These are phyloP conservation scores for Acrodontium crateriforme DNA, from an alignment of 2,329 filamentous ascomycete genomes.

Conservation along the genomic window DNA sequence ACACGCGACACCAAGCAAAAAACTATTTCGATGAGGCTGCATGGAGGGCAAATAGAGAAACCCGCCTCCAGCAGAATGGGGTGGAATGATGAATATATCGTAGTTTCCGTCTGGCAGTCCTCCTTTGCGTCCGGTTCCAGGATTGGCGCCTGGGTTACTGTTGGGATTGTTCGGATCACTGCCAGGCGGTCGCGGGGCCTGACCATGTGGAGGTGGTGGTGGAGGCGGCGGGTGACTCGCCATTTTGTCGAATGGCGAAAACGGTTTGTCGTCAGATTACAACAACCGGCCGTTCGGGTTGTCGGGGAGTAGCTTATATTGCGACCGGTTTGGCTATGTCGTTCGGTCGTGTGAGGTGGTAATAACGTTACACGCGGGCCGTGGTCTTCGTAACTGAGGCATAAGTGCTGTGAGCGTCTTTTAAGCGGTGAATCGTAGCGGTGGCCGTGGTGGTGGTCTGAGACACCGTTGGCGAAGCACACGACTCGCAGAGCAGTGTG, in stretches of 20 bases:
- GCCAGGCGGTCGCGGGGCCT: constrained; percentile 31
- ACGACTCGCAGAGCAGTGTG: too few species aligned
- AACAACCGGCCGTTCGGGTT: background rate
- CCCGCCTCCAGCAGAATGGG: constrained; percentile 74
- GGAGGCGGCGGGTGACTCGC: background rate
- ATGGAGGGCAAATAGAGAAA: constrained; percentile 92
- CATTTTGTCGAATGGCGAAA: background rate
- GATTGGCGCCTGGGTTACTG: constrained; percentile 72
- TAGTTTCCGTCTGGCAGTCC: constrained; percentile 81
- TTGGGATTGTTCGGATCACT: too few species aligned
- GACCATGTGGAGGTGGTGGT: constrained; percentile 30
- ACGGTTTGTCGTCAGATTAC: background rate
- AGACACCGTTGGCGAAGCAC: too few species aligned
- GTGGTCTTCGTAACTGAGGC: background rate
- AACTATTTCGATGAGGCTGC: constrained; percentile 75
- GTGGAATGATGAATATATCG: constrained; percentile 93
- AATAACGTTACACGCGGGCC: background rate
- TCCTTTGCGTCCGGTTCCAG: constrained; percentile 64
- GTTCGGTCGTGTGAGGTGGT: background rate
- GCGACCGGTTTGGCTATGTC: background rate
- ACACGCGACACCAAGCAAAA: constrained; percentile 70
- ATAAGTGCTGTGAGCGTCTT: too few species aligned
- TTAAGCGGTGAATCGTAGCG: too few species aligned
- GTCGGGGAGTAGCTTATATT: background rate
- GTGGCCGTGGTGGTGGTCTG: too few species aligned